A percentile compares a stretch with the other conserved stretches of the same genome.
These are phyloP conservation scores for Paramecium sexaurelia DNA, from an alignment of 73 alveolate genomes.

Conservation along the genomic window DNA sequence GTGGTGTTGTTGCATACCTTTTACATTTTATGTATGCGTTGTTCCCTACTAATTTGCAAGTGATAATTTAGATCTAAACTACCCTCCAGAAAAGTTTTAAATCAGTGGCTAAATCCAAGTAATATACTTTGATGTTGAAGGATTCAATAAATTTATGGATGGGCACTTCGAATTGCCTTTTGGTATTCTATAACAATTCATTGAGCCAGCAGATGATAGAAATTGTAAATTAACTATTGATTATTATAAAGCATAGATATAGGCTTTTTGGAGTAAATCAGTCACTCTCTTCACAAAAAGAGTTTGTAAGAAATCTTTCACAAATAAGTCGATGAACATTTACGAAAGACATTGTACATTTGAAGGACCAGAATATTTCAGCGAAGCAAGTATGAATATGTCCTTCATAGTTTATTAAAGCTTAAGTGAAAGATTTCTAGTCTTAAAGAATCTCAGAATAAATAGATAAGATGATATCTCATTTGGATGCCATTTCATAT, in stretches of 20 bases:
- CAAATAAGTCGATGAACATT: conserved; percentile 33
- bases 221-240: background rate
- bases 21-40: conserved; percentile 30
- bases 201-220: conserved; percentile 41
- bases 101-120: conserved; percentile 25
- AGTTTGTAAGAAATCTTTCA: conserved; percentile 10
- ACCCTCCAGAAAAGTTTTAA: conserved; percentile 14
- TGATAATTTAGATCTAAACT: conserved; percentile 29
- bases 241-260: background rate
- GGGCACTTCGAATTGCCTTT: background rate
- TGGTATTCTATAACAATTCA: conserved; percentile 21
- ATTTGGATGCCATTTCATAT: conserved; percentile 32
- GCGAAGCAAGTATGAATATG: conserved; percentile 35
- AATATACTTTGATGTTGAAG: conserved; percentile 18
- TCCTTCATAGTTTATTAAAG: background rate
- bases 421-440: conserved; percentile 47
- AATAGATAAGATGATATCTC: conserved; percentile 20
- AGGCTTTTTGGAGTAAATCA: conserved; percentile 52
- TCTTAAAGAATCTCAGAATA: conserved; percentile 29
- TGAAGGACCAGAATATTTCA: conserved; percentile 54
- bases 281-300: conserved; percentile 28
- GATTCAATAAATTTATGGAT: background rate
- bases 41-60: background rate
- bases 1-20: conserved; percentile 43
- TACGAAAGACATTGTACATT: conserved; percentile 43